phyloP scores from a whole-genome alignment of 176 grass and related monocot genomes.

The Zizania latifolia region DNA sequence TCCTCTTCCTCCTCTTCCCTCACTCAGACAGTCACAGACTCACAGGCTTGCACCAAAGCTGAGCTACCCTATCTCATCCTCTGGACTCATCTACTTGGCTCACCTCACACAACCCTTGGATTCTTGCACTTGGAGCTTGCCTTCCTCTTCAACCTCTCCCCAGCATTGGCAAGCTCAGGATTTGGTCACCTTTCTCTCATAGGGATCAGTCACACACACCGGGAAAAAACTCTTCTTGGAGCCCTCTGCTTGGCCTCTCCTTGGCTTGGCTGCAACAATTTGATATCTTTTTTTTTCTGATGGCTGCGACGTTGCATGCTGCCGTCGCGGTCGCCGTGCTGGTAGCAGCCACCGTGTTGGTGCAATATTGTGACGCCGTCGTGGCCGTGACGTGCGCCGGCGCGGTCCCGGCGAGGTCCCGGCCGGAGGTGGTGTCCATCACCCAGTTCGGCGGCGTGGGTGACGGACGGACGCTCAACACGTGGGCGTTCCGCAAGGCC shows the following conservation, averaged over 20 bases:
- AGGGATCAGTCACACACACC: conserved; percentile 4
- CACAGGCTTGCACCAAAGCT: not conserved
- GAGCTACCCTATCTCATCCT: not conserved
- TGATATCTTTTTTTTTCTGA: not conserved
- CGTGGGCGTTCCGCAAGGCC: conserved; percentile 68
- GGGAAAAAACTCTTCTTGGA: conserved; percentile 50
- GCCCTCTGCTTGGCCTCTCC: conserved; percentile 46
- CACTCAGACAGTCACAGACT: not conserved
- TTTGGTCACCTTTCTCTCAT: not conserved
- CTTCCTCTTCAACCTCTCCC: conserved; percentile 28
- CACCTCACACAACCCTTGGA: conserved; percentile 17
- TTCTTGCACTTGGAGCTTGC: conserved; percentile 39
- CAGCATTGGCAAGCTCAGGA: not conserved
- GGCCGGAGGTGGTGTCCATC: conserved; percentile 62
- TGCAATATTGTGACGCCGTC: conserved; percentile 11
- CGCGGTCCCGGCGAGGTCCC: conserved; percentile 40
- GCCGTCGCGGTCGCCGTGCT: not conserved
- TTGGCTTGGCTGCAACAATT: not conserved
- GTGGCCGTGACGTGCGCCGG: conserved; percentile 41
- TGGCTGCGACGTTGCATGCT: not conserved
- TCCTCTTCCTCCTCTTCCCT: not conserved
- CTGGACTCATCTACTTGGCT: conserved; percentile 50
- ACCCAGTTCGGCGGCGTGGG: conserved; percentile 62
- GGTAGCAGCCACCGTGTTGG: not conserved
- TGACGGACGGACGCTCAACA: conserved; percentile 68